Evolutionary conservation across 352 stramenopile genomes (phyloP), one percentile per base, ranked within the genome.

Genomic region (Phytopythium delawarense): DNA sequence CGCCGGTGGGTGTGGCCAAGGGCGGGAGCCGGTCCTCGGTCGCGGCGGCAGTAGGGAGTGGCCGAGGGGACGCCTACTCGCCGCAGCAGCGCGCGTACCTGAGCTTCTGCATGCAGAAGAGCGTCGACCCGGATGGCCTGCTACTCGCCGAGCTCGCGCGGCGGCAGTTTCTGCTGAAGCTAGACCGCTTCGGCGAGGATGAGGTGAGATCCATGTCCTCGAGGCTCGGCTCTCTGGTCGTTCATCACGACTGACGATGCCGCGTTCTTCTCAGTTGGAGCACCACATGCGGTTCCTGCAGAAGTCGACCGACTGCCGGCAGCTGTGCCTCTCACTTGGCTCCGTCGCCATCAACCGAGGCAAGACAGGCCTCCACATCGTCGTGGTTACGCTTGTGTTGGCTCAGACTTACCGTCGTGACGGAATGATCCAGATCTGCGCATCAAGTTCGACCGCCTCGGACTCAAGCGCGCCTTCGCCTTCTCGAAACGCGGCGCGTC

Each of bases 381-480:
- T 35, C 23, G 32, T 34, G 20, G 37, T 12, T 18, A 0, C 16
- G 16, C 20, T 16, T 28, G n/a, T 50, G n/a, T 50, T 28, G 20
- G 32, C 34, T 50, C 28, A 15, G 2, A 32, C 28, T 32, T 48
- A 9, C 5, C 4, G 21, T 46, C 7, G 0, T 44, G 28, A 4
- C 54, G 25, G 23, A 32, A 40, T 15, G 44, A 35, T 57, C 35
- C 42, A 90, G 81, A 85, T 59, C 63, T 87, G 50, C 66, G 78
- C 3, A 81, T 75, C 52, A 90, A 88, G 58, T 83, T 90, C 59
- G 70, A 87, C 16, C 77, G 81, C 13, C 66, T 90, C 23, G 77
- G 77, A 7, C 50, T 88, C 40, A 75, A 81, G 50, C 69, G 66
- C 57, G 64, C 75, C 7, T 72, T 65, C 11, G 79, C 78, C 5